Conservation (phyloP, 208 protist species). For the Trypanosoma brucei region DNA sequence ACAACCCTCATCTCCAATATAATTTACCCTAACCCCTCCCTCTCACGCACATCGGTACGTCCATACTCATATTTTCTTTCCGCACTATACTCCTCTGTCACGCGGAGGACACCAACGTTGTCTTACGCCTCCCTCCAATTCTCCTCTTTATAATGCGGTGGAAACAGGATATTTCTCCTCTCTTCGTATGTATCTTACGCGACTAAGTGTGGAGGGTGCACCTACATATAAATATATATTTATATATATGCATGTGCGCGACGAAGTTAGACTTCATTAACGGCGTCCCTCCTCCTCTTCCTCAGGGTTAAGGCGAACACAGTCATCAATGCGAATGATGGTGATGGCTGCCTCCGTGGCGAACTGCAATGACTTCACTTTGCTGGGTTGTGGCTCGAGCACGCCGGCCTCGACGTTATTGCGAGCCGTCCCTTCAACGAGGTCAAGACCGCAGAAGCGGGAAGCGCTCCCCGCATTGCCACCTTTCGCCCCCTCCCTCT, state of each 20-base stretch:
- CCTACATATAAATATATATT: no score
- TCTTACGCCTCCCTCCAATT: constrained; percentile 8
- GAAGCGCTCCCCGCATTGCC: constrained; percentile 35
- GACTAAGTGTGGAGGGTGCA: no score
- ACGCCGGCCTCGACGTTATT: constrained; percentile 98
- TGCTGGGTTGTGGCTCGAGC: constrained; percentile 98
- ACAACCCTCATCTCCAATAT: no score
- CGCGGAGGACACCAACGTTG: no score
- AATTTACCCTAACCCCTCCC: no score
- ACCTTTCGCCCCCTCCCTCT: constrained; percentile 75
- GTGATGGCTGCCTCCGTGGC: constrained; percentile 99
- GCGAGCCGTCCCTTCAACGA: constrained; percentile 91
- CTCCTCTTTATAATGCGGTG: not conserved
- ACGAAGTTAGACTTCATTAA: not conserved
- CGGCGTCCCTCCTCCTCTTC: constrained; percentile 51
- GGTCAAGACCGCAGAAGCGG: constrained; percentile 92
- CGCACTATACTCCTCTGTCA: no score
- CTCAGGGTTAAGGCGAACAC: constrained; percentile 95
- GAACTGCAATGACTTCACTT: constrained; percentile 99
- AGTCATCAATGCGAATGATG: constrained; percentile 99
- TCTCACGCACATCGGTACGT: not conserved
- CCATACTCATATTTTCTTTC: constrained; percentile 1
- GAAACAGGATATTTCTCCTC: no score
- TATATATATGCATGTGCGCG: no score
- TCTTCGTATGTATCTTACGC: no score